Evolutionary conservation across 2,329 filamentous ascomycete species (phyloP).

Genomic region (Pseudogymnoascus sp.): DNA sequence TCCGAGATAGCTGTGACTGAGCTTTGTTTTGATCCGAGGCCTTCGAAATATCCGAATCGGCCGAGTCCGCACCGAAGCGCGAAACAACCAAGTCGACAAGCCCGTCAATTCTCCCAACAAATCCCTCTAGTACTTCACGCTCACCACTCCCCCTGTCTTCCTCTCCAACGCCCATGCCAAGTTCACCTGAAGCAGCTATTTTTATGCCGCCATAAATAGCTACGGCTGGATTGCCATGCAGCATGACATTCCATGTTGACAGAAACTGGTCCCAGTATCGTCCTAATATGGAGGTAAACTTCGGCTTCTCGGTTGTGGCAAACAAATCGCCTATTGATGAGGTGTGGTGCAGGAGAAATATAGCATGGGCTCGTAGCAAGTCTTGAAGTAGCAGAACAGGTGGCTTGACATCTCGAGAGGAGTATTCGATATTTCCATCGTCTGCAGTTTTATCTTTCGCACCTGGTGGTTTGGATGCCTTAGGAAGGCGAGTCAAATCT

Average conservation of each 20-base stretch:
- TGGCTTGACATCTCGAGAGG: conserved; percentile 81
- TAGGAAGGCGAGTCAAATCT: conserved; percentile 58
- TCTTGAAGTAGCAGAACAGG: conserved; percentile 70
- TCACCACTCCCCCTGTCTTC: conserved; percentile 93
- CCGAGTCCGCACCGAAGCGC: conserved; percentile 56
- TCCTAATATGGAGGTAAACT: conserved; percentile 64
- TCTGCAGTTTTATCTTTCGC: conserved; percentile 18
- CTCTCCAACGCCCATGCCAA: conserved; percentile 90
- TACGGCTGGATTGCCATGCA: conserved; percentile 80
- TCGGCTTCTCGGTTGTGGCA: conserved; percentile 51
- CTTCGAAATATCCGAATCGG: neutral
- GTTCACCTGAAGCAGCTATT: conserved; percentile 79
- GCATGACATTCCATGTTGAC: conserved; percentile 75
- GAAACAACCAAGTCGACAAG: conserved; percentile 83
- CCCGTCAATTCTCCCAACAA: conserved; percentile 70
- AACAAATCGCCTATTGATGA: conserved; percentile 64
- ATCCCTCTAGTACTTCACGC: conserved; percentile 84
- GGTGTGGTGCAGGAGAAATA: conserved; percentile 84
- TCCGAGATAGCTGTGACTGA: conserved; percentile 22
- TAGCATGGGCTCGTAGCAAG: conserved; percentile 69
- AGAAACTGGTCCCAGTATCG: conserved; percentile 71
- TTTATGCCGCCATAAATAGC: conserved; percentile 78
- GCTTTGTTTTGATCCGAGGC: conserved; percentile 13
- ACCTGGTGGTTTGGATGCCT: conserved; percentile 27
- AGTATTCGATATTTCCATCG: conserved; percentile 58